These are phyloP conservation scores for Nothophytophthora sp. DNA, from an alignment of 352 stramenopile genomes.

Conservation along the genomic window DNA sequence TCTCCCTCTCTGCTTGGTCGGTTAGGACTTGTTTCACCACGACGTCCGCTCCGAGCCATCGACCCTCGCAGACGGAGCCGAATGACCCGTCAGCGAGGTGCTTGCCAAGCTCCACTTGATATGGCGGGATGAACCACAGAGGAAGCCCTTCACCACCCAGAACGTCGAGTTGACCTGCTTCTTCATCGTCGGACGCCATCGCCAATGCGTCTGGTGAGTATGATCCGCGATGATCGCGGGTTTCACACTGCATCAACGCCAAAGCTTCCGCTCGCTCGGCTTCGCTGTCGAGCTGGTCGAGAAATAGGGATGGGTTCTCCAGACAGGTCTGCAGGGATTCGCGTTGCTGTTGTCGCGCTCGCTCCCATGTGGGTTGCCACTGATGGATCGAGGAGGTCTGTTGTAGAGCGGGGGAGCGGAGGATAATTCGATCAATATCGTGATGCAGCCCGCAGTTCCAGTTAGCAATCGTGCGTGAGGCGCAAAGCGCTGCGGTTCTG, in stretches of 20 bases:
- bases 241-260: slow-evolving; percentile 2
- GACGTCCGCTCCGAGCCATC: slow-evolving; percentile 7
- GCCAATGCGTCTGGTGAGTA: background rate
- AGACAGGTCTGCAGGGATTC: background rate
- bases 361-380: slow-evolving; percentile 1
- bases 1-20: background rate
- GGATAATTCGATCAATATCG: no score
- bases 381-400: background rate
- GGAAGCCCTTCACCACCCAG: background rate
- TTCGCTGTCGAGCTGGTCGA: background rate
- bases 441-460: no score
- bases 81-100: slow-evolving; percentile 6
- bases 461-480: no score
- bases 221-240: background rate
- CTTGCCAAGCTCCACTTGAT: slow-evolving; percentile 4
- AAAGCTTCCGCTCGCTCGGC: background rate
- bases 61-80: slow-evolving; percentile 1
- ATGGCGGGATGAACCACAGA: slow-evolving; percentile 9
- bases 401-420: no score
- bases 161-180: background rate
- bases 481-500: no score
- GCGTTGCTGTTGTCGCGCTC: background rate
- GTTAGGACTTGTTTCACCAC: slow-evolving; percentile 8
- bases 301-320: background rate
- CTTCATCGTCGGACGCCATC: background rate